A percentile compares a stretch with the other conserved stretches of the same genome.
These are phyloP conservation scores for Linum trigynum DNA, from an alignment of 345 rosid genomes.

Conservation along the genomic window DNA sequence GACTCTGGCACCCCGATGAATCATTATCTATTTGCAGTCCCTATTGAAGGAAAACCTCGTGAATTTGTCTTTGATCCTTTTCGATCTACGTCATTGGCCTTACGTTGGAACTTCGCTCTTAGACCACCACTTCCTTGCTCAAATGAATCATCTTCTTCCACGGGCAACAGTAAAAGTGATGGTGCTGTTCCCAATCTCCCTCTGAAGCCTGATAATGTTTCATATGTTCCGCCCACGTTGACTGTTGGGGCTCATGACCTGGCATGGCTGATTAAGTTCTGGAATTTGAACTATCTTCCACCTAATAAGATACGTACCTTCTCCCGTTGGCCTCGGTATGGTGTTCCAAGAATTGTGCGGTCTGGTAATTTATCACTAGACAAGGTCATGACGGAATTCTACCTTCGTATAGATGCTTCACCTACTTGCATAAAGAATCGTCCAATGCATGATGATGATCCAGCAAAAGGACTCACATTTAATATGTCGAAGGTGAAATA, in stretches of 20 bases:
- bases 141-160: slow-evolving; percentile 29
- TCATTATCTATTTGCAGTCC: slow-evolving; percentile 88
- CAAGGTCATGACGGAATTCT: slow-evolving; percentile 93
- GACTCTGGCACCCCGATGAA: slow-evolving; percentile 85
- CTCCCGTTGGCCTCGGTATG: slow-evolving; percentile 95
- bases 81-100: slow-evolving; percentile 91
- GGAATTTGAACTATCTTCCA: slow-evolving; percentile 78
- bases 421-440: slow-evolving; percentile 62
- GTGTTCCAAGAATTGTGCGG: slow-evolving; percentile 64
- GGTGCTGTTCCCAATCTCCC: slow-evolving; percentile 28
- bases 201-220: slow-evolving; percentile 33
- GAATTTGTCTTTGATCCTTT: slow-evolving; percentile 84
- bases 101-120: slow-evolving; percentile 79
- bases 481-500: slow-evolving; percentile 70
- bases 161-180: slow-evolving; percentile 26
- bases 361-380: slow-evolving; percentile 93
- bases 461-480: slow-evolving; percentile 83
- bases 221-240: slow-evolving; percentile 43
- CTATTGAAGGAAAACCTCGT: slow-evolving; percentile 69
- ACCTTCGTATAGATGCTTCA: slow-evolving; percentile 77
- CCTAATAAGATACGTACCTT: slow-evolving; percentile 87
- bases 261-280: slow-evolving; percentile 80
- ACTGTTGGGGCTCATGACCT: slow-evolving; percentile 93
- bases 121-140: slow-evolving; percentile 36
- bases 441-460: slow-evolving; percentile 83